These are phyloP conservation scores for Pseudozyma sp. DNA, from an alignment of 1,284 basidiomycete species.

Conservation along the genomic window DNA sequence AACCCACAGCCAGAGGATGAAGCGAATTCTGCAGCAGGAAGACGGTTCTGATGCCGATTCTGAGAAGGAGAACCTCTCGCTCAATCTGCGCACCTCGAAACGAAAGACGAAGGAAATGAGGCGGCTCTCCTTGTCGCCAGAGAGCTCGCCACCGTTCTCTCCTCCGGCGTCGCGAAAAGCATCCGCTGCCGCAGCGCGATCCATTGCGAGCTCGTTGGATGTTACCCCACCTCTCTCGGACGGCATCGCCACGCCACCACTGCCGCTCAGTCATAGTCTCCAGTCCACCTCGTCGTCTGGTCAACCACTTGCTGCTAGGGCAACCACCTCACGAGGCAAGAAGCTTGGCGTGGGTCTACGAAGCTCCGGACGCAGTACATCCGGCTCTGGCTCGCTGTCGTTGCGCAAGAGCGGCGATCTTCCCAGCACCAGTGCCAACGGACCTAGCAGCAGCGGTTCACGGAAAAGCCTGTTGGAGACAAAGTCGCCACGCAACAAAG, in stretches of 20 bases:
- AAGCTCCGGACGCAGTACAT: constrained; percentile 21
- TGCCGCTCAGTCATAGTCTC: constrained; percentile 1
- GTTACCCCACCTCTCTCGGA: constrained; percentile 8
- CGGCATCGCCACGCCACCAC: constrained; percentile 8
- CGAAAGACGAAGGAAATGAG: constrained; percentile 2
- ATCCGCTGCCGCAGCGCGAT: not conserved
- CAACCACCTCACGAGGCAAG: constrained; percentile 11
- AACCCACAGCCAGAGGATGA: constrained; percentile 36
- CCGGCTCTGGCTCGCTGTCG: constrained; percentile 17
- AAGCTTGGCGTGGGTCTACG: constrained; percentile 26
- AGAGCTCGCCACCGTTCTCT: constrained; percentile 20
- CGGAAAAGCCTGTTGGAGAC: constrained; percentile 1
- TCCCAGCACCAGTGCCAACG: not conserved
- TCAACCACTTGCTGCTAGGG: constrained; percentile 13
- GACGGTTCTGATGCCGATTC: constrained; percentile 16
- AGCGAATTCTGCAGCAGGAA: constrained; percentile 11
- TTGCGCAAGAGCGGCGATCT: constrained; percentile 27
- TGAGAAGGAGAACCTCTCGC: constrained; percentile 27
- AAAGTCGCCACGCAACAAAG: constrained; percentile 25
- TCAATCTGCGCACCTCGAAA: constrained; percentile 14
- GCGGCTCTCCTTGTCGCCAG: constrained; percentile 5
- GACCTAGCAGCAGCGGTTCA: constrained; percentile 1
- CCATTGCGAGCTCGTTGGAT: constrained; percentile 2
- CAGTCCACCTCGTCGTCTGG: constrained; percentile 18
- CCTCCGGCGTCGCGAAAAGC: constrained; percentile 7